A percentile compares a stretch with the other conserved stretches of the same genome.
phyloP scores from a whole-genome alignment of 768 basidiomycete genomes.

The Suillus spraguei region DNA sequence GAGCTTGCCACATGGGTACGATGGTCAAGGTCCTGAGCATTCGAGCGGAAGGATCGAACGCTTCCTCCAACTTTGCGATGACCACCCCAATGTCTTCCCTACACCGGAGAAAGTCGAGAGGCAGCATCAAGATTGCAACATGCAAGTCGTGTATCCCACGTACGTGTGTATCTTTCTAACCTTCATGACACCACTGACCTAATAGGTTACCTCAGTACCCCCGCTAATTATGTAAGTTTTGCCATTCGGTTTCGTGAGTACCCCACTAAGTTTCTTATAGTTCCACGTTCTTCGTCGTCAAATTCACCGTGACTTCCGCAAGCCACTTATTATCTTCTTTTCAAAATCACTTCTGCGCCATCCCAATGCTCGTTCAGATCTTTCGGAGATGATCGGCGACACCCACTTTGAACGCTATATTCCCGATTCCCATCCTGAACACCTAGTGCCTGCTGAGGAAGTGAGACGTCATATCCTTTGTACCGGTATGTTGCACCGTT shows the following conservation, averaged over 20 bases:
- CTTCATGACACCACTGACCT: constrained; percentile 11
- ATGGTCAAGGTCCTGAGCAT: constrained; percentile 98
- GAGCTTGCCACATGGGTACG: constrained; percentile 92
- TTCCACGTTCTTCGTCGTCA: constrained; percentile 98
- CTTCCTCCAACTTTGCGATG: constrained; percentile 97
- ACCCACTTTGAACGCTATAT: constrained; percentile 93
- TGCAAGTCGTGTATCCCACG: constrained; percentile 99
- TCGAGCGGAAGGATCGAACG: constrained; percentile 94
- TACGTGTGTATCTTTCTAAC: constrained; percentile 41
- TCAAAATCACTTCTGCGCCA: constrained; percentile 96
- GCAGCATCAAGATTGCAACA: constrained; percentile 98
- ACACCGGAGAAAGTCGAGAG: constrained; percentile 86
- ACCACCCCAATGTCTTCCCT: constrained; percentile 92
- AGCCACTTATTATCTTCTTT: constrained; percentile 89
- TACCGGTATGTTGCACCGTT: constrained; percentile 50
- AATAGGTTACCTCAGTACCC: constrained; percentile 57
- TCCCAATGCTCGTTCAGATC: constrained; percentile 83
- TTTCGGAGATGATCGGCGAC: constrained; percentile 88
- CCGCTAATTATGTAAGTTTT: constrained; percentile 82
- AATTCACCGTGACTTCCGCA: constrained; percentile 97
- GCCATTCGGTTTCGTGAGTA: not conserved
- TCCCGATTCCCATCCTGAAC: constrained; percentile 77
- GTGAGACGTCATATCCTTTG: constrained; percentile 93
- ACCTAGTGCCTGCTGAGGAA: constrained; percentile 77
- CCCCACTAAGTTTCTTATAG: constrained; percentile 34